phyloP scores from a whole-genome alignment of 129 eudicot genomes.

The Dittrichia graveolens region DNA sequence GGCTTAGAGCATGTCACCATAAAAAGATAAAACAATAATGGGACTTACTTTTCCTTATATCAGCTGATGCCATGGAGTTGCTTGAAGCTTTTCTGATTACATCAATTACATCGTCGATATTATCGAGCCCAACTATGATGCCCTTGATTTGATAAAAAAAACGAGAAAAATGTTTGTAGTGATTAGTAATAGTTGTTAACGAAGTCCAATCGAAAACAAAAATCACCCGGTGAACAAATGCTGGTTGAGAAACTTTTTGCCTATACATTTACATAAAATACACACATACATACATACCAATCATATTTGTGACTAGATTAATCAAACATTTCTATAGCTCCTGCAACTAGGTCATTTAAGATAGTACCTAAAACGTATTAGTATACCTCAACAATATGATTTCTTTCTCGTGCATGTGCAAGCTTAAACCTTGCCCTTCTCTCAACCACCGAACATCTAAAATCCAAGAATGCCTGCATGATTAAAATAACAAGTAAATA shows the following conservation, averaged over 20 bases:
- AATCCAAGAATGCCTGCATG: constrained; percentile 87
- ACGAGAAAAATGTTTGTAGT: background rate
- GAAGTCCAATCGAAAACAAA: constrained; percentile 8
- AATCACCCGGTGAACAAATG: constrained; percentile 10
- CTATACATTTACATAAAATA: background rate
- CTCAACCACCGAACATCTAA: constrained; percentile 88
- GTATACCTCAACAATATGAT: constrained; percentile 88
- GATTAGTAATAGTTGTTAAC: background rate
- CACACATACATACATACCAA: too few relatives aligned
- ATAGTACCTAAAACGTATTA: constrained; percentile 8
- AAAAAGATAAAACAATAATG: constrained; percentile 13
- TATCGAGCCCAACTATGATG: constrained; percentile 87
- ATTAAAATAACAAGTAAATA: constrained; percentile 8
- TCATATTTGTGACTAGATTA: too few relatives aligned
- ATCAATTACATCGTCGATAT: constrained; percentile 71
- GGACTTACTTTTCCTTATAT: constrained; percentile 62
- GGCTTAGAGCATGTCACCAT: background rate
- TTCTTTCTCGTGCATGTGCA: constrained; percentile 77
- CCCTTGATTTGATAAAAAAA: constrained; percentile 53
- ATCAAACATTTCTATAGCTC: too few relatives aligned
- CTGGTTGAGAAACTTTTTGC: background rate
- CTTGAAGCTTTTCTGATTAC: constrained; percentile 78
- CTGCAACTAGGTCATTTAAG: background rate
- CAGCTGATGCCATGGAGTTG: constrained; percentile 65
- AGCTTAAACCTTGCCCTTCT: constrained; percentile 80